Evolutionary conservation across 2,329 filamentous ascomycete genomes (phyloP).

Genomic region (Sarocladium brachiariae): DNA sequence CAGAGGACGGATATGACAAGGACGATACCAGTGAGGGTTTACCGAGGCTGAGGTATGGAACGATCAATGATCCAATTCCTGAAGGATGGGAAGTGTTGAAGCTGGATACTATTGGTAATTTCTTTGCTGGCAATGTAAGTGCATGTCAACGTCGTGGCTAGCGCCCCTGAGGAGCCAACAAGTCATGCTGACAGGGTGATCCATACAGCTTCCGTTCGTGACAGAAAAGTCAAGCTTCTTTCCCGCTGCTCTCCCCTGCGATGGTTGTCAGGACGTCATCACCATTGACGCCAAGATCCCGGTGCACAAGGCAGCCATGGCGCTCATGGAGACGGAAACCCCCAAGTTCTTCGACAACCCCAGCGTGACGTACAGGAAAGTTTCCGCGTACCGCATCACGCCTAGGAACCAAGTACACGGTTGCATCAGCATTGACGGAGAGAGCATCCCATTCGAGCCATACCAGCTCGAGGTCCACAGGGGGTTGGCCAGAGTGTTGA

Average conservation of each 20-base stretch:
- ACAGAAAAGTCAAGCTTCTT: conserved; percentile 83
- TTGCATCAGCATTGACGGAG: conserved; percentile 91
- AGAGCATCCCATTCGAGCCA: conserved; percentile 76
- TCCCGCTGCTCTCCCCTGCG: conserved; percentile 70
- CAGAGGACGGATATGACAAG: conserved; percentile 1
- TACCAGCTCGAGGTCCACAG: conserved; percentile 88
- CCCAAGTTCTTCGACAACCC: conserved; percentile 74
- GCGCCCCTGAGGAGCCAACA: no score
- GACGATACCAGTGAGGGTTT: conserved; percentile 45
- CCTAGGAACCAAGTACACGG: conserved; percentile 66
- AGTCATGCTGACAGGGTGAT: no score
- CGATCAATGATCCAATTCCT: conserved; percentile 69
- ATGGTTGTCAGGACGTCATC: conserved; percentile 81
- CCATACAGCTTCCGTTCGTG: conserved; percentile 91
- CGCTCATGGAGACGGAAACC: conserved; percentile 65
- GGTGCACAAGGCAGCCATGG: conserved; percentile 56
- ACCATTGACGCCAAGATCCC: conserved; percentile 71
- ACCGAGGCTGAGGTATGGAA: conserved; percentile 72
- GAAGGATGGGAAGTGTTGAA: conserved; percentile 68
- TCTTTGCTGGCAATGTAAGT: conserved; percentile 83
- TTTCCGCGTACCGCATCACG: conserved; percentile 78
- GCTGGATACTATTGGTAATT: conserved; percentile 76
- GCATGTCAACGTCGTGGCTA: no score
- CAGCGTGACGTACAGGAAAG: conserved; percentile 74
- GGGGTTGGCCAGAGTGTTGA: conserved; percentile 77